A percentile compares a stretch with the other conserved stretches of the same genome.
Evolutionary conservation across 108 stramenopile species (phyloP).

Genomic region (Cyclotella kingstonii): DNA sequence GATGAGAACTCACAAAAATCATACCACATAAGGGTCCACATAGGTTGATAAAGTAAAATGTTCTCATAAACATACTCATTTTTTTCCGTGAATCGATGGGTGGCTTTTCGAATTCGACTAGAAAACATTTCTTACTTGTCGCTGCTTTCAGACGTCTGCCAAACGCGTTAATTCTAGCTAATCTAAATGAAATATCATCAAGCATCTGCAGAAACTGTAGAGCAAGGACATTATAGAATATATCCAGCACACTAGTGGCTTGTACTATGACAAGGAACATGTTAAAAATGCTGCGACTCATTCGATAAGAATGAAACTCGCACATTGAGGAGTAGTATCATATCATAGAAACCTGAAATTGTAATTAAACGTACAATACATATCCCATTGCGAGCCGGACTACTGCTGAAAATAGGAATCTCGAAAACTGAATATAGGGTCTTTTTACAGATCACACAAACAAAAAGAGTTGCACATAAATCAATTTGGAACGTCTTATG

Average conservation of each 20-base stretch:
- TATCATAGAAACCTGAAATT: neutral
- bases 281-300: slow-evolving; percentile 3
- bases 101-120: slow-evolving; percentile 17
- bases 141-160: slow-evolving; percentile 11
- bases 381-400: slow-evolving; percentile 14
- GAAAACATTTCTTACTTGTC: slow-evolving; percentile 11
- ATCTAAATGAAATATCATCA: slow-evolving; percentile 20
- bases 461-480: neutral
- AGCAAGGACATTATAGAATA: slow-evolving; percentile 22
- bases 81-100: slow-evolving; percentile 15
- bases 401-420: slow-evolving; percentile 4
- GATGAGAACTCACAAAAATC: slow-evolving; percentile 6
- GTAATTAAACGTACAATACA: slow-evolving; percentile 9
- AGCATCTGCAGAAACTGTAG: slow-evolving; percentile 19
- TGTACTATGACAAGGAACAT: slow-evolving; percentile 13
- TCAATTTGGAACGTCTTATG: neutral
- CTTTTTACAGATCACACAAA: neutral
- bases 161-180: slow-evolving; percentile 8
- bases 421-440: neutral
- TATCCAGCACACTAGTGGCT: slow-evolving; percentile 11
- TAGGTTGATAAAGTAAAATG: slow-evolving; percentile 30
- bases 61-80: slow-evolving; percentile 20
- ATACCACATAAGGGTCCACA: slow-evolving; percentile 12
- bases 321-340: neutral
- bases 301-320: neutral